Evolutionary conservation across 805 yeast species (phyloP), one percentile per base, ranked within the genome.

Genomic region (Priceomyces castillae): DNA sequence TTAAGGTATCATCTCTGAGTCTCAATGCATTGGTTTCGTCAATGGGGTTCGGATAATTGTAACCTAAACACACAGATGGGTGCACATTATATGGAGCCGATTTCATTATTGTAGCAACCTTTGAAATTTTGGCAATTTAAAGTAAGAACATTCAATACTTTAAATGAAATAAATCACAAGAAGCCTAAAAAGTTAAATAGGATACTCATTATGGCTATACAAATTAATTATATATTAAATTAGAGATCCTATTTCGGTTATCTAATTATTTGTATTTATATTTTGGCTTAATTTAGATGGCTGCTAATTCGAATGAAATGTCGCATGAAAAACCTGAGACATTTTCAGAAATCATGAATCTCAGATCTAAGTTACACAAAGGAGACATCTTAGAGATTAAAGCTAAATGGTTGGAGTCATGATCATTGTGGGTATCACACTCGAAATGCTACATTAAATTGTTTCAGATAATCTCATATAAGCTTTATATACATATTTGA

Each of bases 221-320:
- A 23, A 12, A 6, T 28, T 28, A 28, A 28, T 28, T 28, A 28
- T 28, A 28, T 28, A 12, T 28, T 5, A 28, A 28, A 15, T 39
- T 39, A 23, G 9, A 9, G 15, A n/a, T 19, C 47, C 41, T 25
- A 14, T 41, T 40, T 26, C 3, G 41, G 43, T 35, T 44, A 37
- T 35, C 33, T 44, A 49, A 51, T 51, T 51, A 52, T 49, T 49
- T 49, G 25, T 51, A 40, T 51, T 49, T 51, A 41, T 39, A 9
- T 25, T 33, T 28, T 30, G 38, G 25, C 43, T 35, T 7, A 40
- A 39, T 28, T 11, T 12, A 28, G 31, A 28, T 28, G n/a, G 7
- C 12, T 11, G 31, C 15, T 12, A 28, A 28, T 6, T 5, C 15
- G 15, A 28, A 28, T 30, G 7, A 19, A 33, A 33, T 33, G 36